phyloP scores from a whole-genome alignment of 1,284 basidiomycete species.

The Ustilago nuda region DNA sequence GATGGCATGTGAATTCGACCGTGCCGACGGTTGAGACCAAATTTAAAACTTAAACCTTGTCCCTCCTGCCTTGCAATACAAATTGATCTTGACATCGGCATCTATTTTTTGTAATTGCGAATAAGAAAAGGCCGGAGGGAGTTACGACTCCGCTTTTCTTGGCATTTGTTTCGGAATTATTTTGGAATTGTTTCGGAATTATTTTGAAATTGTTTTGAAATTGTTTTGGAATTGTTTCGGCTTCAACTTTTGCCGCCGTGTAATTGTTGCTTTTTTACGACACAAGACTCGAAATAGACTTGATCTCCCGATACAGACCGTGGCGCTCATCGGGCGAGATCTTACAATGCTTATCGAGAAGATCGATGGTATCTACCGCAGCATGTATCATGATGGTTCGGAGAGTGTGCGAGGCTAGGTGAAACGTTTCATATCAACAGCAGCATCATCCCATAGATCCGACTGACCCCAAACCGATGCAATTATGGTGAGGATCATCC shows the following conservation, averaged over 20 bases:
- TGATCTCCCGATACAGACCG: background rate
- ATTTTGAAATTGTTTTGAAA: background rate
- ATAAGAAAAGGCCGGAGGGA: background rate
- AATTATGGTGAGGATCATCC: slow-evolving; percentile 82
- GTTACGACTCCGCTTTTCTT: slow-evolving; percentile 13
- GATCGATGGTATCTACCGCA: background rate
- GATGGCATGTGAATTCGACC: background rate
- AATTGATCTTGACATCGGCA: background rate
- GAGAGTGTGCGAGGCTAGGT: background rate
- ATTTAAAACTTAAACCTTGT: background rate
- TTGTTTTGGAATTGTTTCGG: background rate
- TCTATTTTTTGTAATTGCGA: background rate
- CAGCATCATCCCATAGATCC: slow-evolving; percentile 84
- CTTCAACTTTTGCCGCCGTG: background rate
- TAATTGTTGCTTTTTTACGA: background rate
- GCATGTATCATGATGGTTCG: background rate
- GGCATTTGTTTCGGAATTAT: slow-evolving; percentile 2
- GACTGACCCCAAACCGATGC: slow-evolving; percentile 84
- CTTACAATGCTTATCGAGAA: background rate
- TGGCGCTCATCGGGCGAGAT: background rate
- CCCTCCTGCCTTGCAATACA: background rate
- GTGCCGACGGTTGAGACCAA: slow-evolving; percentile 5
- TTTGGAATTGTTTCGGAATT: background rate
- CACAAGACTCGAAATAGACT: background rate
- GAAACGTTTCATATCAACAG: slow-evolving; percentile 30